phyloP scores from a whole-genome alignment of 176 grass and related monocot species.

The Pontederia crassipes region DNA sequence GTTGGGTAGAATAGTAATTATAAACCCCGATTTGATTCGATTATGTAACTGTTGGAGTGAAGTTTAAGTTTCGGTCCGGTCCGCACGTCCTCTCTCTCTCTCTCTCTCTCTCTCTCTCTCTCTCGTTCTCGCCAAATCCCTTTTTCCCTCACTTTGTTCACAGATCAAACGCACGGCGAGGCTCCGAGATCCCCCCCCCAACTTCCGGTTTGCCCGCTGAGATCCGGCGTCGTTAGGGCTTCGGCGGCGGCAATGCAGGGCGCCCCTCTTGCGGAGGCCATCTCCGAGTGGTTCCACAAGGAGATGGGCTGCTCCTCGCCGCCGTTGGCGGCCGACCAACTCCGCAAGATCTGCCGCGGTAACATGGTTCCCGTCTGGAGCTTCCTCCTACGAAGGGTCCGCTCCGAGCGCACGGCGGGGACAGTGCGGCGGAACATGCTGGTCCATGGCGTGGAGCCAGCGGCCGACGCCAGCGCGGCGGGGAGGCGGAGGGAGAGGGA shows the following conservation, averaged over 20 bases:
- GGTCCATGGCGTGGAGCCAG: constrained; percentile 71
- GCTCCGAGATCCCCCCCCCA: no score
- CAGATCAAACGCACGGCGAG: no score
- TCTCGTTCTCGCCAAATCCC: no score
- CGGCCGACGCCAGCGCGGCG: background rate
- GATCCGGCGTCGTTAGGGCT: background rate
- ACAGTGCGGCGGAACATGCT: constrained; percentile 79
- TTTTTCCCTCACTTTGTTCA: no score
- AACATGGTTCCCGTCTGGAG: constrained; percentile 96
- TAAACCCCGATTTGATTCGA: no score
- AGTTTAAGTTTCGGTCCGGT: no score
- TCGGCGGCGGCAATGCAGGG: constrained; percentile 35
- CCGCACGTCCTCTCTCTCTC: no score
- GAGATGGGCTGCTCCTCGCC: constrained; percentile 96
- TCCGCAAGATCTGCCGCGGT: constrained; percentile 99
- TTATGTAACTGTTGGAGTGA: no score
- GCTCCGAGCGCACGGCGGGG: constrained; percentile 80
- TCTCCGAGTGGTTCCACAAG: constrained; percentile 93
- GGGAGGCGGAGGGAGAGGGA: constrained; percentile 34
- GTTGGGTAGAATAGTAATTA: no score
- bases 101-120: no score
- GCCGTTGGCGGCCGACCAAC: constrained; percentile 61
- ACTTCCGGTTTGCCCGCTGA: no score
- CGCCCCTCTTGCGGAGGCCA: constrained; percentile 53
- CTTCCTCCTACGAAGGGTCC: constrained; percentile 87